Conservation (phyloP, 140 eudicot genomes). For the Eryngium alpinum region DNA sequence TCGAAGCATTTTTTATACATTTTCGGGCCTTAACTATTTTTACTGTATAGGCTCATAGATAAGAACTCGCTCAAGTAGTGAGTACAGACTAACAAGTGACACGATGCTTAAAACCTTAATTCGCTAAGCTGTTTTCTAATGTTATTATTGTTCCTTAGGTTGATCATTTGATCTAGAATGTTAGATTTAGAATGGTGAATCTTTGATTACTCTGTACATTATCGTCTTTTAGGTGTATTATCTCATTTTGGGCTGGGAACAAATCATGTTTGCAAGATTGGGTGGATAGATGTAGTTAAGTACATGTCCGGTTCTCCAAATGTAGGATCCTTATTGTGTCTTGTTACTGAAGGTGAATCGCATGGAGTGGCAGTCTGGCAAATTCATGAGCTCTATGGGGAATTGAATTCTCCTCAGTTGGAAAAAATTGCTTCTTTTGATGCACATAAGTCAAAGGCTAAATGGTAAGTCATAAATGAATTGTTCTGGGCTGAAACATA, state of each 20-base stretch:
- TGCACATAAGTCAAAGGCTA: slow-evolving; percentile 65
- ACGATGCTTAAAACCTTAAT: neutral
- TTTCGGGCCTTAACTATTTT: no score
- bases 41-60: no score
- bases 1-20: no score
- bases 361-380: slow-evolving; percentile 97
- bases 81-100: neutral
- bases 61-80: no score
- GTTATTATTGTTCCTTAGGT: neutral
- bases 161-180: neutral
- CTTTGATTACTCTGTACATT: no score
- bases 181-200: neutral
- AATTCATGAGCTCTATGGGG: slow-evolving; percentile 94
- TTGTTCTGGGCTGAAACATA: neutral
- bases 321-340: no score
- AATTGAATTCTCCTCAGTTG: slow-evolving; percentile 85
- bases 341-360: slow-evolving; percentile 60
- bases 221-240: no score
- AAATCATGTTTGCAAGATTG: no score
- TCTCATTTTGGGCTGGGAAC: no score
- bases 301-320: no score
- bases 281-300: no score
- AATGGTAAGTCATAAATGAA: slow-evolving; percentile 59
- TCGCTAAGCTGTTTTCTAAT: neutral
- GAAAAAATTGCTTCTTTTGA: slow-evolving; percentile 78